Base-by-base conservation (phyloP, 371 early-diverging fungal genomes). In the Mucor velutinosus region DNA sequence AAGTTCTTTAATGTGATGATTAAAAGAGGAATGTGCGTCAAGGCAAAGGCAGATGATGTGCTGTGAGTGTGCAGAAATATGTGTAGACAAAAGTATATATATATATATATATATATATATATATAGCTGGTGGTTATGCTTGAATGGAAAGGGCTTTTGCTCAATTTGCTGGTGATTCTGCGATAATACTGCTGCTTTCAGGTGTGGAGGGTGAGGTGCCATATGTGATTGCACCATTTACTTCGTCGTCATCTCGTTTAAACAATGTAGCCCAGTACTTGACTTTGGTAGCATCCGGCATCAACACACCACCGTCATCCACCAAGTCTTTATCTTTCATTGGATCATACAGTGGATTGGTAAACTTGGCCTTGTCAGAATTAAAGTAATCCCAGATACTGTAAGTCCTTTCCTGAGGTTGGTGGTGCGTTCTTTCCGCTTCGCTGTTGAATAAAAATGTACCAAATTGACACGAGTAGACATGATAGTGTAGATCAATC, bases 401-500 rank as follows among this genome's bases (percentile, higher is more conserved):
- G 58, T 76, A 80, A 0, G 95, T 93, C 58, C 73, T 80, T 59
- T 75, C 70, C 49, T 81, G 77, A 11, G 85, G 71, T 10, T 76
- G 67, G 33, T 79, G 63, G 10, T 51, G 58, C 8, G 60, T 59
- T 4, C 92, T 88, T 70, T 98, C 97, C 27, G 80, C 75, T 73
- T 95, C 93, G 65, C 88, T 90, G 79, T 98, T 97, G 78, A 92
- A 94, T 66, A 97, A 57, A 66, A 98, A 97, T 12, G 92, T 94
- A 19, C 97, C 98, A 82, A 93, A 97, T 74, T 95, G 95, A 73
- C 97, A 95, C 37, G 94, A 87, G 69, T 95, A 94, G 30, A 91
- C 82, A 73, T 94, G 93, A 72, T 89, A 88, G 74, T 94, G 92
- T 41, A 98, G 81, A 8, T 90, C 84, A 10, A 92, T 81, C 67